A percentile compares a stretch with the other conserved stretches of the same genome.
Evolutionary conservation across 306 rosid species (phyloP).

Genomic region (Biancaea sappan): DNA sequence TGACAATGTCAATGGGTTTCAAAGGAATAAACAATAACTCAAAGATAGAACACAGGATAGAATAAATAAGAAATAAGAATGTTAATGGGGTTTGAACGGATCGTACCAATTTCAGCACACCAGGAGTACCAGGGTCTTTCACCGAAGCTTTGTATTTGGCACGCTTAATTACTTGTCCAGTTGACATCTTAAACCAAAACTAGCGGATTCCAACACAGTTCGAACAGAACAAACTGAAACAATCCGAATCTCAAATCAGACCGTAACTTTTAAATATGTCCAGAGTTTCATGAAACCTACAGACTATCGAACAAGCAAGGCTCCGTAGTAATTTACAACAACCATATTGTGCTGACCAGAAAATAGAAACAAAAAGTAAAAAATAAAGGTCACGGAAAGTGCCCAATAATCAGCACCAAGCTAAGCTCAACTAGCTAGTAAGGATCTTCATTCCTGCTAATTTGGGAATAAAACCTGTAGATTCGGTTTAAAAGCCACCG

Average conservation of each 20-base stretch:
- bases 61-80: background rate
- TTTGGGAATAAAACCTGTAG: background rate
- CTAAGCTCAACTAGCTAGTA: background rate
- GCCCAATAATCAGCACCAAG: conserved; percentile 4
- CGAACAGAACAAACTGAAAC: conserved; percentile 15
- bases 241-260: background rate
- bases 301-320: background rate
- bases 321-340: background rate
- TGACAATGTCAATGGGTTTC: conserved; percentile 18
- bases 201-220: conserved; percentile 18
- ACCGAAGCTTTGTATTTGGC: conserved; percentile 74
- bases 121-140: conserved; percentile 84
- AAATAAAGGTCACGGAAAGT: background rate
- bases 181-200: conserved; percentile 51
- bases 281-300: background rate
- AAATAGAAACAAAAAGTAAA: background rate
- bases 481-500: background rate
- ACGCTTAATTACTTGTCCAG: conserved; percentile 62
- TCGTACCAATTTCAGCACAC: conserved; percentile 75
- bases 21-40: background rate
- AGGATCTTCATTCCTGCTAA: background rate
- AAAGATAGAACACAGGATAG: background rate
- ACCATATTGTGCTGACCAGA: background rate
- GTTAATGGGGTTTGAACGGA: background rate
- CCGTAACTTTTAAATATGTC: background rate